Evolutionary conservation across 2,329 filamentous ascomycete species (phyloP), one percentile per base, ranked within the genome.

Genomic region (Trichothecium roseum): DNA sequence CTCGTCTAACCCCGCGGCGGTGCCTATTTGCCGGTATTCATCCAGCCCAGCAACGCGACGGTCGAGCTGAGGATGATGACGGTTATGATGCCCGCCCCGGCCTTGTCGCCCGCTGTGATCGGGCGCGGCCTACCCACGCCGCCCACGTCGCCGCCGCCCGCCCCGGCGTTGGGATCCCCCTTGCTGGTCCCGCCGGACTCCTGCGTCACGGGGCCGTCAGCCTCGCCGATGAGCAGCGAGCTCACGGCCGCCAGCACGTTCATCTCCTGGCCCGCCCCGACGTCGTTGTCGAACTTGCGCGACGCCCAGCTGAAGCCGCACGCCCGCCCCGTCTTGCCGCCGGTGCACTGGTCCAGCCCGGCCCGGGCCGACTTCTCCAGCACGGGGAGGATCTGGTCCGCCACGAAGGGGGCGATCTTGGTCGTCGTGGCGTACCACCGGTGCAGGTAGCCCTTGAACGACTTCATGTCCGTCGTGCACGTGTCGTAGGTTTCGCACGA

Each of bases 401-500:
- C 56, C 1, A 72, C 76, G 31, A 66, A 68, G 0, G 81, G 80
- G 1, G 74, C 78, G n/a, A 84, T 38, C 44, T 79, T 66, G 3
- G 73, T 69, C 2, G 72, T 66, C 16, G 69, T 64, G 4, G 72
- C 65, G 45, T 85, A 62, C 75, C 78, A 83, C 28, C 77, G 70
- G 45, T 76, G 68, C 14, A 84, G 62, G 39, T 79, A 78, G 28
- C 79, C 80, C 56, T 84, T 84, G 69, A 81, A 87, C 2, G 74
- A 74, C 40, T 74, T 57, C 65, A 86, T 82, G 47, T 89, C 84
- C 32, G 72, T 66, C 39, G 78, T 78, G 62, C 84, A 89, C 15
- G 60, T 69, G 24, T 47, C 48, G 5, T 60, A 57, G 29, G 48
- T 46, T 44, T 81, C 76, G 54, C 80, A 84, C 5, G 74, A 65